These are phyloP conservation scores for Pseudoperonospora humuli DNA, from an alignment of 352 stramenopile genomes.

Conservation along the genomic window DNA sequence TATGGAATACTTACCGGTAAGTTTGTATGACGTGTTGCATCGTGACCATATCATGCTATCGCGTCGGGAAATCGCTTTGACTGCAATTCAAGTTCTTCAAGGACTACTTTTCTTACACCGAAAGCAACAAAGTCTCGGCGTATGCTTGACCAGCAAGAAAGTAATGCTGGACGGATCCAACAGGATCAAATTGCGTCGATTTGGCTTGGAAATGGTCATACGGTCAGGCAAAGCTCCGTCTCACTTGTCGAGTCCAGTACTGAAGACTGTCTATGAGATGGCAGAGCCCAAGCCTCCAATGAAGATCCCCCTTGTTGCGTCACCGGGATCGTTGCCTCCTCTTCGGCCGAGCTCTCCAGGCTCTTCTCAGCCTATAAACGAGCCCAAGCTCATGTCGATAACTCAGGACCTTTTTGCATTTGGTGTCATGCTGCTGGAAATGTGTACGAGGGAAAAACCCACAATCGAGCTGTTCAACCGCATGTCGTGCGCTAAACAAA, in stretches of 20 bases:
- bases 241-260: too few relatives aligned
- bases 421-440: too few relatives aligned
- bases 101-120: conserved; percentile 35
- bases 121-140: conserved; percentile 24
- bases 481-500: too few relatives aligned
- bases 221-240: conserved; percentile 19
- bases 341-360: too few relatives aligned
- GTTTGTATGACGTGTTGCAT: conserved; percentile 53
- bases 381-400: too few relatives aligned
- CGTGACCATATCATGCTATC: conserved; percentile 24
- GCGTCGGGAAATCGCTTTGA: conserved; percentile 31
- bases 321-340: too few relatives aligned
- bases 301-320: too few relatives aligned
- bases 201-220: conserved; percentile 33
- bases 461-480: too few relatives aligned
- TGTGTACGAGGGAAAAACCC: too few relatives aligned
- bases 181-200: conserved; percentile 45
- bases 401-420: too few relatives aligned
- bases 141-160: conserved; percentile 58
- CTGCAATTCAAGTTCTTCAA: conserved; percentile 36
- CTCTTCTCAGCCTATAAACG: too few relatives aligned
- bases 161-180: conserved; percentile 43
- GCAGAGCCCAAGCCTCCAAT: not conserved
- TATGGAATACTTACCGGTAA: conserved; percentile 34
- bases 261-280: conserved; percentile 28